These are phyloP conservation scores for Aspergillus versicolor DNA, from an alignment of 2,329 filamentous ascomycete species.

Conservation along the genomic window DNA sequence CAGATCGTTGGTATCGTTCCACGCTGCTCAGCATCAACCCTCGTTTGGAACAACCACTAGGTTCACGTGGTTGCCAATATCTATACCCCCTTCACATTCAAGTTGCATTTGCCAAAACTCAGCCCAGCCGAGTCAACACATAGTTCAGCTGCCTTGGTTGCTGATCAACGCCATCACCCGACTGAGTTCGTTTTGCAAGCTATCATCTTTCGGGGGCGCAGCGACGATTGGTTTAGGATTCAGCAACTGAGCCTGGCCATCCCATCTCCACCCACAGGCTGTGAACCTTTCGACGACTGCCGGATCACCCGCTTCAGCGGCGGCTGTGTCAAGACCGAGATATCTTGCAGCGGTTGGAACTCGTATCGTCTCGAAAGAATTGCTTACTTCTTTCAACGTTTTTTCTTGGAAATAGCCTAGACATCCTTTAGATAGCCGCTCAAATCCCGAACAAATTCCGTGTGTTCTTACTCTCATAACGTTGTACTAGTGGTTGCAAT, in stretches of 20 bases:
- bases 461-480: slow-evolving; percentile 35
- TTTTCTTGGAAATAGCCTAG: slow-evolving; percentile 40
- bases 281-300: slow-evolving; percentile 34
- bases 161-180: slow-evolving; percentile 35
- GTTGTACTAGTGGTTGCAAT: slow-evolving; percentile 31
- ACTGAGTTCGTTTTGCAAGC: slow-evolving; percentile 29
- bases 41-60: neutral
- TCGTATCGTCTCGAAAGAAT: slow-evolving; percentile 41
- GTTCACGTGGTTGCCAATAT: neutral
- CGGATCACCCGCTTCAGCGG: slow-evolving; percentile 27
- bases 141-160: slow-evolving; percentile 25
- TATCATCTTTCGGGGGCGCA: slow-evolving; percentile 13
- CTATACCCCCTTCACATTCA: neutral
- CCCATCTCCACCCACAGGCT: slow-evolving; percentile 40
- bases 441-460: neutral
- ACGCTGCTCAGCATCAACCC: slow-evolving; percentile 10
- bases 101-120: neutral
- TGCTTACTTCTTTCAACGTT: slow-evolving; percentile 38
- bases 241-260: slow-evolving; percentile 33
- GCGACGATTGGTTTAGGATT: slow-evolving; percentile 31
- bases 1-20: slow-evolving; percentile 12
- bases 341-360: slow-evolving; percentile 36
- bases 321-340: slow-evolving; percentile 33
- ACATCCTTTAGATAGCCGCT: neutral
- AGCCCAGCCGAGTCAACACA: neutral